Base-by-base conservation (phyloP, 2,329 filamentous ascomycete species). In the Fusarium fujikuroi region DNA sequence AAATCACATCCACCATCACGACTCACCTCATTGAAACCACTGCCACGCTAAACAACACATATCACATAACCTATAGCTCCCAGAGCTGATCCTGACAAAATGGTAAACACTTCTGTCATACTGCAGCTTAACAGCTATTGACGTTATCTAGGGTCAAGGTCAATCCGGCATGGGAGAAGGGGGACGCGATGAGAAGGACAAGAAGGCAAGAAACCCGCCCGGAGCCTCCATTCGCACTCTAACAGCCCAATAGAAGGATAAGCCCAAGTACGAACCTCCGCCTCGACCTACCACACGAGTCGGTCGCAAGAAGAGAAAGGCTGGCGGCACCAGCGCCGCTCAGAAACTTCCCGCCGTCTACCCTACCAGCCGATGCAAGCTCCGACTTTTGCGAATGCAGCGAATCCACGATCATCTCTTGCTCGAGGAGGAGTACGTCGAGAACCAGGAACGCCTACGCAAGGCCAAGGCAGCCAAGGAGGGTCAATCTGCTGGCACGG, bases 201-300 rank as follows among this genome's bases (percentile, higher is more conserved):
- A 98, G 89, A 98, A 98, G 90, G 95, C 93, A 85, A 62, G 82
- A 63, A 36, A 52, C 39, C 60, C 32, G 32, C 34, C 15, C 16
- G 9, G 16, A 59, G 30, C 21, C 14, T 32, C 16, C 21, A 36
- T 40, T 10, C 19, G 9, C 28, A 19, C 8, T 50, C 72, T 81
- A 70, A 82, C 66, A 60, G 6, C 66, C 50, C 32, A 42, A 77
- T 80, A 97, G 95, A 98, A 99, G 90, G 95, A 99, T 73, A 99
- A 99, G 92, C 96, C 96, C 82, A 98, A 97, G 93, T 99, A 99
- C 88, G 96, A 99, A 85, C 96, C 96, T 75, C 96, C 96, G 77
- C 96, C 96, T 84, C 92, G 95, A 80, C 96, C 96, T 73, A 99
- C 96, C 72, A 98, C 96, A 76, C 94, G 96, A 82, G 92, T 99